Evolutionary conservation across 768 basidiomycete genomes (phyloP).

Genomic region (Gyrodon lividus): DNA sequence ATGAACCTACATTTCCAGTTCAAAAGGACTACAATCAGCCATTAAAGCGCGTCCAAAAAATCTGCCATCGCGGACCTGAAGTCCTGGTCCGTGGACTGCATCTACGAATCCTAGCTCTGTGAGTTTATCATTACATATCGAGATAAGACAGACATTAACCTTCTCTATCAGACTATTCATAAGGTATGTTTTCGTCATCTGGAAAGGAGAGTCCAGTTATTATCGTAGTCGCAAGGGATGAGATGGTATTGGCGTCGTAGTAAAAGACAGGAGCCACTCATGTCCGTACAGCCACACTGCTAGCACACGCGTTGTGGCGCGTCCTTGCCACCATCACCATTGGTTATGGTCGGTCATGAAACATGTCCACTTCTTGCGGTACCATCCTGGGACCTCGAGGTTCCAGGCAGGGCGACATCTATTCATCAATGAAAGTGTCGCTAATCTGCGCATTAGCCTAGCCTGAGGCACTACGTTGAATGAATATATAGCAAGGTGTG

Average conservation of each 20-base stretch:
- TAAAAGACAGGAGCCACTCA: conserved; percentile 24
- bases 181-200: conserved; percentile 82
- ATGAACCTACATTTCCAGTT: conserved; percentile 66
- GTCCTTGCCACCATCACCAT: no score
- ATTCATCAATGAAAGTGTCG: no score
- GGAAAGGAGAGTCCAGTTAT: conserved; percentile 18
- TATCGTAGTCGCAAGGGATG: background rate
- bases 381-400: no score
- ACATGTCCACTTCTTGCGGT: no score
- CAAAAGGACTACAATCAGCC: conserved; percentile 16
- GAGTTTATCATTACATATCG: background rate
- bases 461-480: no score
- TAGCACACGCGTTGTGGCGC: no score
- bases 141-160: conserved; percentile 35
- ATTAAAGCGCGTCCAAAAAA: conserved; percentile 13
- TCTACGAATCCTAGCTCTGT: conserved; percentile 42
- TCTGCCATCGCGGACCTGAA: conserved; percentile 56
- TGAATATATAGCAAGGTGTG: no score
- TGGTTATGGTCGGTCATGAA: no score
- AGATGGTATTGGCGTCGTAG: background rate
- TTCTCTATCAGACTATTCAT: conserved; percentile 87
- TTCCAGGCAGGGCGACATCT: no score
- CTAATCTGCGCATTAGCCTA: background rate
- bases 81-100: conserved; percentile 90
- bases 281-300: background rate